Percentiles rank a stretch among this genome's conserved stretches.
Evolutionary conservation across 1,284 basidiomycete species (phyloP).

Genomic region (Tetrapyrgos nigripes): DNA sequence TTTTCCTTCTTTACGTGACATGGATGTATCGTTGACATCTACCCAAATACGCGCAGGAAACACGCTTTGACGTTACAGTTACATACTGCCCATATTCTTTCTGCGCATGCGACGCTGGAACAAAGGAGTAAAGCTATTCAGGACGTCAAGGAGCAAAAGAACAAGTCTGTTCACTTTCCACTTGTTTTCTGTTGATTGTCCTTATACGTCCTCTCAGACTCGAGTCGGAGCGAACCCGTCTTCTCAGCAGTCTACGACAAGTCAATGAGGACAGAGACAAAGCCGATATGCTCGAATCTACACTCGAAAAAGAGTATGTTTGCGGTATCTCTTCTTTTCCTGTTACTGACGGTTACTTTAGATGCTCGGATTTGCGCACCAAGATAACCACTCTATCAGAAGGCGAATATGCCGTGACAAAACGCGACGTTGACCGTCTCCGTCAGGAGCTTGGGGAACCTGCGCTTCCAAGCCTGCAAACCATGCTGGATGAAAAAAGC

Average conservation of each 20-base stretch:
- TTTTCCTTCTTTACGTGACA: slow-evolving; percentile 10
- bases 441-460: slow-evolving; percentile 76
- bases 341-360: slow-evolving; percentile 28
- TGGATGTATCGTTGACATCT: too few relatives aligned
- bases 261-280: slow-evolving; percentile 19
- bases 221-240: slow-evolving; percentile 13
- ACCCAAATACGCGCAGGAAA: slow-evolving; percentile 53
- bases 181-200: slow-evolving; percentile 10
- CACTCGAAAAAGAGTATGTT: slow-evolving; percentile 66
- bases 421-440: slow-evolving; percentile 74
- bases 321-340: background rate
- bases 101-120: slow-evolving; percentile 77
- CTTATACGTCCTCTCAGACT: slow-evolving; percentile 7
- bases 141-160: slow-evolving; percentile 81
- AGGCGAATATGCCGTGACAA: slow-evolving; percentile 75
- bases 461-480: slow-evolving; percentile 71
- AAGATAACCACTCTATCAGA: slow-evolving; percentile 74
- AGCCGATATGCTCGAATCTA: slow-evolving; percentile 47
- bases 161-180: slow-evolving; percentile 58
- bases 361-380: slow-evolving; percentile 64
- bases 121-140: slow-evolving; percentile 78
- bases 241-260: slow-evolving; percentile 11
- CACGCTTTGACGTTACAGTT: slow-evolving; percentile 81
- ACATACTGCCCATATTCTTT: slow-evolving; percentile 85
- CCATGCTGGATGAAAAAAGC: slow-evolving; percentile 75